Evolutionary conservation across 768 basidiomycete genomes (phyloP), one percentile per base, ranked within the genome.

Genomic region (Cyclocybe cylindracea): DNA sequence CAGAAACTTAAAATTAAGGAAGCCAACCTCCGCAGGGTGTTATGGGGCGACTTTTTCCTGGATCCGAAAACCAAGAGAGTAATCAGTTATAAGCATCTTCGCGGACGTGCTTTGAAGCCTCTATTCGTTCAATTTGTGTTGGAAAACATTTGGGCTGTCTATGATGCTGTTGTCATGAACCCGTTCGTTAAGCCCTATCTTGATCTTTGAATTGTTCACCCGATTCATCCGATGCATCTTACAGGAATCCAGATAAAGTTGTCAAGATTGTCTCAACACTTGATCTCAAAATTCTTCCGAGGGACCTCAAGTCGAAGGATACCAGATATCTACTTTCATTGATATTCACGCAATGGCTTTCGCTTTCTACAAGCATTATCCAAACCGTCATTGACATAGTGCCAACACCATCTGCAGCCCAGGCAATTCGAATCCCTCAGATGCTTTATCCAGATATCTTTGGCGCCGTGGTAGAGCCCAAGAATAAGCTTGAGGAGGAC

Each of bases 11-110:
- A 91, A 24, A 87, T 98, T 62, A 89, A 90, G 65, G 96, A 98
- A 70, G 76, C 76, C 5, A 95, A 91, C 62, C 72, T 99, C 35
- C 78, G 89, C 52, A 79, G 84, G 45, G 93, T 94, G 7, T 75
- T 99, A 5, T 99, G 97, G 97, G 97, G 97, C 3, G 97, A 98
- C 69, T 98, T 87, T 66, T 99, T 89, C 70, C 78, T 98, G 46
- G 97, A 98, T 67, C 91, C 96, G 0, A 98, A 98, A 74, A 89
- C 89, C 39, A 98, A 97, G 70, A 81, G 84, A 58, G 90, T 98
- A 36, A 86, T 98, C 64, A 91, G 87, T 60, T 77, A 94, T 68
- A 95, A 94, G 70, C 90, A 95, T 69, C 79, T 98, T 53, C 83
- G 82, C 46, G 96, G 94, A 13, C 83, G 94, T 39, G 78, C 83